Base-by-base conservation (phyloP, 352 stramenopile genomes). In the Globisporangium takayamanum region DNA sequence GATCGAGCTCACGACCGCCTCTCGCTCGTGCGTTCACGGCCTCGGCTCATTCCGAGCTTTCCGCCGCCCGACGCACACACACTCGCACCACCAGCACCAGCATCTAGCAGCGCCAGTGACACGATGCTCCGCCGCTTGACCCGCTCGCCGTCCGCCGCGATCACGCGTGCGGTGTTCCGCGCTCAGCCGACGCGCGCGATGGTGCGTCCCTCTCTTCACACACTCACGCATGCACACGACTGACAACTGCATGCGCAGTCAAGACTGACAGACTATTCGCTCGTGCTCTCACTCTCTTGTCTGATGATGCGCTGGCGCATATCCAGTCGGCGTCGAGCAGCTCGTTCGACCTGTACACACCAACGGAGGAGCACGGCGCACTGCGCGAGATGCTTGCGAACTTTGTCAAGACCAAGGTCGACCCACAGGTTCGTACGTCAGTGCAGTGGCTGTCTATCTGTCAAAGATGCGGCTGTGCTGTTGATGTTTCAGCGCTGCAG, bases 341-440 rank as follows among this genome's bases (percentile, higher is more conserved):
- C 26, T 62, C 59, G 14, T 74, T 92, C 37, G 86, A 94, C 55
- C 57, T 96, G 50, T 97, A 93, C 68, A 93, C 80, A 30, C 88
- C 87, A n/a, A 95, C 83, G 3, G 82, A 94, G 60, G 88, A 97
- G 66, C 88, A 97, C 57, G 72, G 74, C n/a, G 80, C 77, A 10
- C 70, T 98, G 53, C 90, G 92, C 10, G 80, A 98, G 41, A 98
- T 98, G 92, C 87, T 98, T 11, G 76, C 82, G 26, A 72, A 80
- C 57, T 98, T 98, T 59, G 90, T 97, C 41, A 93, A 97, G 74
- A 87, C 85, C 39, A 97, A 99, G 71, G 95, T 99, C 18, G 97
- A 99, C 59, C 97, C 97, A 15, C 97, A 99, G 80, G 76, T 86
- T 45, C 44, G 55, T 45, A 11, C 5, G 48, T 7, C 3, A n/a